phyloP scores from a whole-genome alignment of 257 asterid species.

The Solanum bulbocastanum region DNA sequence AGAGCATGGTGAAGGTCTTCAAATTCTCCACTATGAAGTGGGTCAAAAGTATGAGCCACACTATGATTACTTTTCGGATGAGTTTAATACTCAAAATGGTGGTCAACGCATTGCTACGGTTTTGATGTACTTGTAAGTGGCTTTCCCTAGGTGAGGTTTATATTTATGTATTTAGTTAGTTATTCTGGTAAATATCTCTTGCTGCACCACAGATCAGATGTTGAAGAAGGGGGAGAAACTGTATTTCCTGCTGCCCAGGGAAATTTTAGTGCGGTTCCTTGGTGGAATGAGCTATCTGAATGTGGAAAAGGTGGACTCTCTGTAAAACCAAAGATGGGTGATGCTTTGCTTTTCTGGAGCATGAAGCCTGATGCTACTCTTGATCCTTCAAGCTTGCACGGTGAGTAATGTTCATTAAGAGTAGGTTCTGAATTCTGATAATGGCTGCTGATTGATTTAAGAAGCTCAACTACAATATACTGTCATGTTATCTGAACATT shows the following conservation, averaged over 20 bases:
- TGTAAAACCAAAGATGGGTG: constrained; percentile 91
- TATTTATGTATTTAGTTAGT: not conserved
- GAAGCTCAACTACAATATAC: not conserved
- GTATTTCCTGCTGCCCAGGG: constrained; percentile 94
- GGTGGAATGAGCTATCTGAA: constrained; percentile 94
- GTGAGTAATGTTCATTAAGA: constrained; percentile 35
- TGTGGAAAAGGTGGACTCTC: constrained; percentile 94
- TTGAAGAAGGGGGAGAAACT: constrained; percentile 99
- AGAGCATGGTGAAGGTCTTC: constrained; percentile 99
- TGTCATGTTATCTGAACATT: not conserved
- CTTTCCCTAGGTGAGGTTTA: constrained; percentile 5
- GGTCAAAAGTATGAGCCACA: constrained; percentile 99
- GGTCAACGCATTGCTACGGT: constrained; percentile 97
- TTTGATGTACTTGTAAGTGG: constrained; percentile 91
- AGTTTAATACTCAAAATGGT: constrained; percentile 78
- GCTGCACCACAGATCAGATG: constrained; percentile 62
- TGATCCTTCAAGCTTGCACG: constrained; percentile 93
- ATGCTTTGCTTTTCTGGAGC: constrained; percentile 98
- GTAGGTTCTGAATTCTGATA: not conserved
- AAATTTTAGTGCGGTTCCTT: constrained; percentile 68
- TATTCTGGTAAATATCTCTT: not conserved
- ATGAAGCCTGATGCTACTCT: constrained; percentile 89
- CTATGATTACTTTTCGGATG: constrained; percentile 83
- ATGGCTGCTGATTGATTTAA: not conserved
- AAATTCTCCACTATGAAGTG: constrained; percentile 87